Evolutionary conservation across 257 asterid genomes (phyloP).

Genomic region (Ophiorrhiza pumila): DNA sequence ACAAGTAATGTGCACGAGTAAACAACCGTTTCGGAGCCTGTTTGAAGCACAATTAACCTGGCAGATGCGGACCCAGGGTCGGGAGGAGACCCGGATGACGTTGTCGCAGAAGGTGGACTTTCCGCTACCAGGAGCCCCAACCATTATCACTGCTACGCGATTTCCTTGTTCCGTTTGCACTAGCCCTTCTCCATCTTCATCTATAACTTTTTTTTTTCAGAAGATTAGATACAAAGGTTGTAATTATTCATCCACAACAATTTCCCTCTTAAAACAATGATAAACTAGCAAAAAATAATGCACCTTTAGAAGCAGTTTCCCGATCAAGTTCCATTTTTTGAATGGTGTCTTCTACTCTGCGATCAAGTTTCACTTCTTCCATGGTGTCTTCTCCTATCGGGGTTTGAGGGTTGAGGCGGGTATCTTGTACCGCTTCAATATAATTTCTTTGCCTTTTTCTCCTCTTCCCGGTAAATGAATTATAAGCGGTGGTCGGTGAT

Average conservation of each 20-base stretch:
- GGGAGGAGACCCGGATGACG: constrained; percentile 50
- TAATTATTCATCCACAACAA: background rate
- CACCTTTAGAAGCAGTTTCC: constrained; percentile 36
- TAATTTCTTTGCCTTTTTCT: no score
- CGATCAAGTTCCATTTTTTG: constrained; percentile 62
- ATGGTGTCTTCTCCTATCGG: no score
- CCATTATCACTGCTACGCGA: constrained; percentile 45
- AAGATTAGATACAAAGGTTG: background rate
- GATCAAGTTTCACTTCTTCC: no score
- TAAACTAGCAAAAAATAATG: background rate
- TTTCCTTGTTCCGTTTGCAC: constrained; percentile 11
- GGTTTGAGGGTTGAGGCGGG: no score
- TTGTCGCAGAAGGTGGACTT: constrained; percentile 83
- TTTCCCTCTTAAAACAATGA: no score
- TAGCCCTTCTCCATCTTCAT: constrained; percentile 24
- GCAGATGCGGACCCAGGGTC: constrained; percentile 84
- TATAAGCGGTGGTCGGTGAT: no score
- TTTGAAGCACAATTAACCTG: constrained; percentile 49
- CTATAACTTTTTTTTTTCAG: constrained; percentile 22
- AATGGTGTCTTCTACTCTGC: constrained; percentile 22
- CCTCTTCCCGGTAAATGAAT: no score
- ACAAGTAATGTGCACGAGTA: background rate
- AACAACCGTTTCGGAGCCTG: background rate
- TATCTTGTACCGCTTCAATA: no score
- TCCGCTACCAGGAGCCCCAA: constrained; percentile 97